Evolutionary conservation across 768 basidiomycete genomes (phyloP), one percentile per base, ranked within the genome.

Genomic region (Suillus hirtellus): DNA sequence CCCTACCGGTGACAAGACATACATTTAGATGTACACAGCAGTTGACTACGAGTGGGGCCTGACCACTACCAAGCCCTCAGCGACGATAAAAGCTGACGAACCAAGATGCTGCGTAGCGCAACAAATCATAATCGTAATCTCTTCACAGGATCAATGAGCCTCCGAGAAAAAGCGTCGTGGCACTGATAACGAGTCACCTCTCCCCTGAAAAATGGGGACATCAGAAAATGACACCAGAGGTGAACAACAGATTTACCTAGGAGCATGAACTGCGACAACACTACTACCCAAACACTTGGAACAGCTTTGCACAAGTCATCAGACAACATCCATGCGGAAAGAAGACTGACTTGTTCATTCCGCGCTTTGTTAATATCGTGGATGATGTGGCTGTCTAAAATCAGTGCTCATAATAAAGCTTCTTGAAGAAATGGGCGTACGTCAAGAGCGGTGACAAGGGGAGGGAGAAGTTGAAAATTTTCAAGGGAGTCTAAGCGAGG

Each of bases 161-260:
- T 83, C 56, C 75, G 78, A 12, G 92, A 79, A 71, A 95, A 97
- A 0, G 83, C 81, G 71, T 97, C 95, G 31, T 95, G 89, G 72
- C 96, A 99, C 65, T 96, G 92, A 73, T 96, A 95, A 76, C 97
- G 96, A 0, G 95, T 99, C 3, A 97, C 96, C 76, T 96, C 94
- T 10, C 96, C 96, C 56, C 95, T 97, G 68, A 38, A 43, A 10
- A 27, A 19, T 56, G 52, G 42, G 59, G 43, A 55, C 12, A 56
- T 50, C 15, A 49, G 31, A 34, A 12, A 59, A 4, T 12, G 46
- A 62, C 37, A 63, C 60, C 34, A n/a, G 7, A 3, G 37, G 40
- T 4, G 1, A 19, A 24, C 1, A 27, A 19, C 9, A 10, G 66
- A 59, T 88, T 71, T 69, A 92, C 93, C 86, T 83, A 46, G 96